phyloP scores from a whole-genome alignment of 148 eudicot species.

The Heliosperma pusillum region DNA sequence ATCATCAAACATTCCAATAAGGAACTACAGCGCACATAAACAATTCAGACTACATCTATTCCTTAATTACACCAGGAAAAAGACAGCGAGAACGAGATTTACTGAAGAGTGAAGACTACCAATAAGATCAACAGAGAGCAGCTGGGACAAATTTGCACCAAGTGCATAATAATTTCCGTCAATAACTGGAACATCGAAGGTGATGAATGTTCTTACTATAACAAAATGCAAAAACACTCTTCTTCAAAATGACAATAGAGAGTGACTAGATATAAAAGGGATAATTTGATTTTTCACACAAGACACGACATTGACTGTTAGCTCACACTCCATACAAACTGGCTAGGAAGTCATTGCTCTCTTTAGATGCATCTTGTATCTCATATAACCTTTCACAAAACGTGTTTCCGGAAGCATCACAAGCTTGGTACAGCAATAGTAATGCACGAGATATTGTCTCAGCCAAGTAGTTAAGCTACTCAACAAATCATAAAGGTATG shows the following conservation, averaged over 20 bases:
- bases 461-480: too few species aligned
- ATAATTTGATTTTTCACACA: too few species aligned
- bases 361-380: neutral
- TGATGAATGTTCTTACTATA: neutral
- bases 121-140: neutral
- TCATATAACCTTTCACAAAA: neutral
- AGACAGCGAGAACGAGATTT: neutral
- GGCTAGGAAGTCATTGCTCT: neutral
- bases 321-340: neutral
- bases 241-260: neutral
- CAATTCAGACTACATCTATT: neutral
- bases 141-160: neutral
- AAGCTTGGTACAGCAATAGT: too few species aligned
- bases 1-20: too few species aligned
- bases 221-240: neutral
- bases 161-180: neutral
- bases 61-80: neutral
- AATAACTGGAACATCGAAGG: neutral
- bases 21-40: too few species aligned
- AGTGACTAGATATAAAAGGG: too few species aligned
- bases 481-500: too few species aligned
- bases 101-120: neutral
- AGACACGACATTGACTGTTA: neutral
- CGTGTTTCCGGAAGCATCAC: too few species aligned
- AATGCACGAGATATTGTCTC: too few species aligned